Percentiles rank a stretch among this genome's conserved stretches.
phyloP scores from a whole-genome alignment of 2,329 filamentous ascomycete species.

The Alternaria triticimaculans region DNA sequence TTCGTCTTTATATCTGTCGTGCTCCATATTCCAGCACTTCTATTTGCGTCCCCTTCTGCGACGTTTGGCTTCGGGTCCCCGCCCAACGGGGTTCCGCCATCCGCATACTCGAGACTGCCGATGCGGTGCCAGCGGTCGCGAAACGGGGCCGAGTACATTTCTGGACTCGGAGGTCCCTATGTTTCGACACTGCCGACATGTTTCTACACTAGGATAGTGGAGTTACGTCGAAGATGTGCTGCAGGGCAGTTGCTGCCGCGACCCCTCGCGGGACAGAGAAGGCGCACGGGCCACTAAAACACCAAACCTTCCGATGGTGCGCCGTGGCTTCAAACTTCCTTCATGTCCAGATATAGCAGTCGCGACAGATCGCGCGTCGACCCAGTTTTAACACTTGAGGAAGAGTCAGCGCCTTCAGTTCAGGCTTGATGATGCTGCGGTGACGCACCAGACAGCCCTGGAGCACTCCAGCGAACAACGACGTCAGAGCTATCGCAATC shows the following conservation, averaged over 20 bases:
- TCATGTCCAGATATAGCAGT: background rate
- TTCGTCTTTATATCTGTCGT: conserved; percentile 30
- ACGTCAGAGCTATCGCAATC: too few species aligned
- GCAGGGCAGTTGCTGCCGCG: conserved; percentile 15
- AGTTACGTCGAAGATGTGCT: background rate
- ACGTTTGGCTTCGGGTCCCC: conserved; percentile 43
- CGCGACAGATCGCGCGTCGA: background rate
- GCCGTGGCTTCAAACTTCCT: conserved; percentile 1
- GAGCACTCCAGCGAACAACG: too few species aligned
- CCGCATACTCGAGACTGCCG: conserved; percentile 25
- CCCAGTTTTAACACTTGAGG: background rate
- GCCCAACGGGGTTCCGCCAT: conserved; percentile 31
- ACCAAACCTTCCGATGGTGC: conserved; percentile 6
- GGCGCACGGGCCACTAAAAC: conserved; percentile 9
- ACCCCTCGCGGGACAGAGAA: conserved; percentile 9
- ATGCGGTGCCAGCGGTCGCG: conserved; percentile 22
- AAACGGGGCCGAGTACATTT: conserved; percentile 35
- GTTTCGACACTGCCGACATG: conserved; percentile 16
- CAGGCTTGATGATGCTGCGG: too few species aligned
- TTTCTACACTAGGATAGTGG: background rate
- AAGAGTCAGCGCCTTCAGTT: too few species aligned
- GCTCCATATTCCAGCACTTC: conserved; percentile 12
- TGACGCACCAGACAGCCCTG: too few species aligned
- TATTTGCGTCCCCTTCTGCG: conserved; percentile 18
- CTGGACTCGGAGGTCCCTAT: conserved; percentile 24